Evolutionary conservation across 1,284 basidiomycete genomes (phyloP), one percentile per base, ranked within the genome.

Genomic region (Malassezia globosa): DNA sequence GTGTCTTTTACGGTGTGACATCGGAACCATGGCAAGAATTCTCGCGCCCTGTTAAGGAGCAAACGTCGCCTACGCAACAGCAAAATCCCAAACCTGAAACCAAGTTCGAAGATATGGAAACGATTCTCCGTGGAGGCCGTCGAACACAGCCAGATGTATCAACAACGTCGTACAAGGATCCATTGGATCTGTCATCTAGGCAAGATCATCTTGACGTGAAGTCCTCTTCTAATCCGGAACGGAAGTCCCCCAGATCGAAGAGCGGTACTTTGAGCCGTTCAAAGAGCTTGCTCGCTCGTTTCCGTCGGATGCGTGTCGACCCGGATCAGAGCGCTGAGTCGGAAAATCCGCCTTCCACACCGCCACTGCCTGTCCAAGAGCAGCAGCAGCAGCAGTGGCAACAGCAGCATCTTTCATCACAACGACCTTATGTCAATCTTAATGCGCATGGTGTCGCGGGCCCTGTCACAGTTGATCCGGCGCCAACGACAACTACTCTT

Each of bases 11-110:
- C 63, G 67, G 67, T 37, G 61, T 65, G 29, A 55, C 54, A 25
- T 46, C 59, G 19, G 67, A 70, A 50, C 67, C 67, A 11, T 70
- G 67, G 67, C 66, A 69, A 42, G 67, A 70, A 44, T 69, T 70
- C 46, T 37, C 35, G n/a, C 11, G 16, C 16, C 29, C 29, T 31
- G 16, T 31, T 13, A 37, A 2, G 3, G 10, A 10, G 11, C 11
- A 10, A 1, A 14, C n/a, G 8, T 18, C n/a, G 10, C 11, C 35
- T 10, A 5, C 11, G n/a, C 35, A 18, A 5, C 10, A 10, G 21
- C 8, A n/a, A 21, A 37, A 3, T 19, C 2, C 35, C 5, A 21
- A 37, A 5, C 8, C 35, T 2, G 35, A 37, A 10, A 14, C 11
- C 27, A 24, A 41, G 11, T 37, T 47, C 36, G 43, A 22, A 4